phyloP scores from a whole-genome alignment of 23 red algal species.

The Cyanidioschyzon merolae region DNA sequence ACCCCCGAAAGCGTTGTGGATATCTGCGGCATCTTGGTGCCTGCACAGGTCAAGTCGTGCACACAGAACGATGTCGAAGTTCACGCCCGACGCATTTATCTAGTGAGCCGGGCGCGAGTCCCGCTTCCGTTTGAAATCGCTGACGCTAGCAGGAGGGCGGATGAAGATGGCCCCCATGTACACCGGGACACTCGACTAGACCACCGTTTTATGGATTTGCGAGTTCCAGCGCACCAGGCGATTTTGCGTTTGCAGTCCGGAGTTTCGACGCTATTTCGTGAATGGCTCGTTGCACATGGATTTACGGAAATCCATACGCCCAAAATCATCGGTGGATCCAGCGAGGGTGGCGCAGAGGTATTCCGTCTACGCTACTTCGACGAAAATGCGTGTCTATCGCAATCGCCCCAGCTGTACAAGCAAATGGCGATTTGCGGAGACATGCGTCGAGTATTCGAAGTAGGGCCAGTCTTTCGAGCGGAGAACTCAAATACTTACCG shows the following conservation, averaged over 20 bases:
- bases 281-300: constrained; percentile 42
- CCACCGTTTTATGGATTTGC: constrained; percentile 65
- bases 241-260: constrained; percentile 77
- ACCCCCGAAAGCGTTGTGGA: constrained; percentile 67
- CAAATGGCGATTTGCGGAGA: constrained; percentile 98
- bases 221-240: constrained; percentile 68
- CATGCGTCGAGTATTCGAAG: constrained; percentile 87
- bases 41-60: constrained; percentile 70
- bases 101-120: constrained; percentile 49
- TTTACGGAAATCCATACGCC: constrained; percentile 97
- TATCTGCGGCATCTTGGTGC: constrained; percentile 35
- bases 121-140: constrained; percentile 64
- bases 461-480: constrained; percentile 90
- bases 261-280: constrained; percentile 83
- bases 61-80: constrained; percentile 44
- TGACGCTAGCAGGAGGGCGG: constrained; percentile 53
- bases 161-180: constrained; percentile 32
- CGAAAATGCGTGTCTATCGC: constrained; percentile 69
- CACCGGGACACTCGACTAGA: constrained; percentile 86
- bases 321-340: constrained; percentile 83
- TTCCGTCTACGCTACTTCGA: constrained; percentile 74
- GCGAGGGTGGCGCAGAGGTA: constrained; percentile 82
- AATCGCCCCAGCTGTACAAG: constrained; percentile 96
- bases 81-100: constrained; percentile 45
- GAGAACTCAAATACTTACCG: constrained; percentile 92